phyloP scores from a whole-genome alignment of 2,329 filamentous ascomycete genomes.

The Rutstroemia sp. region DNA sequence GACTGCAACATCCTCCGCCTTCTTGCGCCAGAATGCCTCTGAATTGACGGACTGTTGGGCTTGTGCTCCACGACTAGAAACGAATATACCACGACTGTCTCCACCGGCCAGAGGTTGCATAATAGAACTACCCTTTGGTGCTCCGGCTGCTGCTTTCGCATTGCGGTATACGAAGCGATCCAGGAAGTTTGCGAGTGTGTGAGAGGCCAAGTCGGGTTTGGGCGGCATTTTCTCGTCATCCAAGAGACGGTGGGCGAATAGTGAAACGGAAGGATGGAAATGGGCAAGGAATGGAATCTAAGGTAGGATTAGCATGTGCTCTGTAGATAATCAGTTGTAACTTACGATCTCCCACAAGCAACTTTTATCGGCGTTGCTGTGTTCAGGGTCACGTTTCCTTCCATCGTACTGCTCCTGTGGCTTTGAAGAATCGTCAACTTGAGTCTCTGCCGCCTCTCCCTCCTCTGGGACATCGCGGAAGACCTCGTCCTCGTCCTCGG shows the following conservation, averaged over 20 bases:
- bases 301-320: not conserved
- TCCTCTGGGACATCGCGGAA: slow-evolving; percentile 59
- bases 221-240: slow-evolving; percentile 63
- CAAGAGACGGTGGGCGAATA: slow-evolving; percentile 70
- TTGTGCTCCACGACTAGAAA: slow-evolving; percentile 39
- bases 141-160: slow-evolving; percentile 60
- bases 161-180: slow-evolving; percentile 99
- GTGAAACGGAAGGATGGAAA: slow-evolving; percentile 86
- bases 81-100: slow-evolving; percentile 51
- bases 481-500: slow-evolving; percentile 48
- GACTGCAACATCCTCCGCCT: slow-evolving; percentile 75
- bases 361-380: slow-evolving; percentile 86
- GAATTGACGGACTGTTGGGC: slow-evolving; percentile 68
- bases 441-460: slow-evolving; percentile 30
- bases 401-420: slow-evolving; percentile 59
- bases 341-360: slow-evolving; percentile 87
- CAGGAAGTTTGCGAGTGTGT: slow-evolving; percentile 90
- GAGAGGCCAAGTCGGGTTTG: slow-evolving; percentile 84
- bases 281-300: slow-evolving; percentile 64
- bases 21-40: slow-evolving; percentile 86
- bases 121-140: slow-evolving; percentile 74
- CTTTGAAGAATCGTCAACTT: slow-evolving; percentile 9
- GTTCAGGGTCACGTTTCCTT: slow-evolving; percentile 82
- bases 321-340: not conserved
- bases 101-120: slow-evolving; percentile 84